Base-by-base conservation (phyloP, 208 protist species). In the Wallacemonas sp. region DNA sequence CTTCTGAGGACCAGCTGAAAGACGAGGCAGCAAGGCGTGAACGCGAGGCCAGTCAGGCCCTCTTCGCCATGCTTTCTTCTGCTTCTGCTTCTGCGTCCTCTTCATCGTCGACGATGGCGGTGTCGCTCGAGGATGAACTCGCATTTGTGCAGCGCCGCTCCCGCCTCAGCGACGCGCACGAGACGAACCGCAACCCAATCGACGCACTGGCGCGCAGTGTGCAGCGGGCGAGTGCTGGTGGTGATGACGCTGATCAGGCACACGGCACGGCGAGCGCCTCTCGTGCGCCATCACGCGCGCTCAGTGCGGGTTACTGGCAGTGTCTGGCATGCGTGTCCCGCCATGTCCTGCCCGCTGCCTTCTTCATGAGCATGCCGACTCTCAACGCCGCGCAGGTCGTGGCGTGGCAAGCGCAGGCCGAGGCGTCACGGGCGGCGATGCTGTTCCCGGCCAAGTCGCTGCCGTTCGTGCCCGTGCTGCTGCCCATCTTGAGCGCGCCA, bases 361-460 rank as follows among this genome's bases (percentile, higher is more conserved):
- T 72, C 4, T 21, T 67, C 17, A 71, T 72, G 72, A 80, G 62
- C 0, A 62, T 77, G 68, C 80, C 80, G n/a, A 86, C 66, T 30
- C 74, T 75, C 36, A 69, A 86, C 56, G 61, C 44, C 1, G 64
- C 29, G 2, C 75, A 79, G n/a, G 66, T 70, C 29, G 30, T 11
- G 3, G 52, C 54, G 52, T 85, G 80, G 80, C 32, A 23, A 21
- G 48, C 6, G n/a, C n/a, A n/a, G n/a, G n/a, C n/a, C n/a, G n/a
- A n/a, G n/a, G n/a, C n/a, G n/a, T n/a, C n/a, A n/a, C n/a, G n/a
- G n/a, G n/a, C n/a, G n/a, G n/a, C n/a, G n/a, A n/a, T n/a, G n/a
- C n/a, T n/a, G n/a, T n/a, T n/a, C n/a, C n/a, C n/a, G n/a, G n/a
- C n/a, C n/a, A n/a, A n/a, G n/a, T n/a, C n/a, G 29, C 19, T 43